Conservation (phyloP, 2,329 filamentous ascomycete genomes). For the Sclerotinia minor region DNA sequence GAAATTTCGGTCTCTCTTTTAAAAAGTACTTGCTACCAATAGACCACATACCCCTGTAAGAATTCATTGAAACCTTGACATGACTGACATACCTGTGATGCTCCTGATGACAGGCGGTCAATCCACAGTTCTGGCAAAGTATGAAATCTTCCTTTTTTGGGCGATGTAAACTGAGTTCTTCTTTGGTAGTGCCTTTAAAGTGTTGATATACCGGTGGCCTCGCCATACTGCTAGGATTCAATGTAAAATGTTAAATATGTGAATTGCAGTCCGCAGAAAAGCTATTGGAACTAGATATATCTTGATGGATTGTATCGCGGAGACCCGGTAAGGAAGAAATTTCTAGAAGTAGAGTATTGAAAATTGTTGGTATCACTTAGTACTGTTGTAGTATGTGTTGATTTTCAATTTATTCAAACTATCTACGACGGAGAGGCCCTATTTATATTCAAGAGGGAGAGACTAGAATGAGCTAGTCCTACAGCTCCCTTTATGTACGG, state of each 20-base stretch:
- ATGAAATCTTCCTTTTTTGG: neutral
- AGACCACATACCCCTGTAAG: neutral
- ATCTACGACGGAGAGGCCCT: too few species aligned
- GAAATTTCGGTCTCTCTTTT: neutral
- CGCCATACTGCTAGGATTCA: neutral
- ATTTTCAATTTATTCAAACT: too few species aligned
- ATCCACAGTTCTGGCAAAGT: neutral
- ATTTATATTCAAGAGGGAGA: too few species aligned
- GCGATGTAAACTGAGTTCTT: neutral
- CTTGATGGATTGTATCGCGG: too few species aligned
- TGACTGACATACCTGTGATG: neutral
- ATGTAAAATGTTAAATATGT: neutral
- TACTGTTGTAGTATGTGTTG: too few species aligned
- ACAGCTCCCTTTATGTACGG: too few species aligned
- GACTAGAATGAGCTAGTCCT: too few species aligned
- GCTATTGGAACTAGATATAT: neutral
- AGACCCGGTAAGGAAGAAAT: neutral
- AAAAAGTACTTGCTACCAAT: neutral
- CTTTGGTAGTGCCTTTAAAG: neutral
- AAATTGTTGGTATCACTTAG: too few species aligned
- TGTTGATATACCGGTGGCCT: neutral
- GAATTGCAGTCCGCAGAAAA: neutral
- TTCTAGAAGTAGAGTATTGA: neutral
- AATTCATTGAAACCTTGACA: conserved; percentile 8
- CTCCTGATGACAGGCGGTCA: neutral